Evolutionary conservation across 2,329 filamentous ascomycete species (phyloP).

Genomic region (Pseudocercospora cruenta): DNA sequence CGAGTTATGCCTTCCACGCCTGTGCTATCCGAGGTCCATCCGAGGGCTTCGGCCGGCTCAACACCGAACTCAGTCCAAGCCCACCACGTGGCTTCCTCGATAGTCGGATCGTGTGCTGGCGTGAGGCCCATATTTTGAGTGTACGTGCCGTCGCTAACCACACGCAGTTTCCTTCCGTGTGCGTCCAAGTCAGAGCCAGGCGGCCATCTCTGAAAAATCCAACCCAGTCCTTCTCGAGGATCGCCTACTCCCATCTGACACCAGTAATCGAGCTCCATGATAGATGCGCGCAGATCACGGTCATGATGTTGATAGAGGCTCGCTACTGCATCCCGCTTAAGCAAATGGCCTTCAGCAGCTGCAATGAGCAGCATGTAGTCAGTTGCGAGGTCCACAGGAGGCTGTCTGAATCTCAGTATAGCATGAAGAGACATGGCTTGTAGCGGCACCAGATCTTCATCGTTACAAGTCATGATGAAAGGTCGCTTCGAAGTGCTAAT

Average conservation of each 20-base stretch:
- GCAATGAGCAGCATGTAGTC: slow-evolving; percentile 83
- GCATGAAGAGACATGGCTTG: slow-evolving; percentile 78
- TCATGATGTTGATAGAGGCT: slow-evolving; percentile 71
- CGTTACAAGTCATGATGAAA: slow-evolving; percentile 92
- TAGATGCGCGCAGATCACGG: slow-evolving; percentile 75
- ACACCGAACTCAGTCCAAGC: slow-evolving; percentile 70
- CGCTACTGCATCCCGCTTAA: slow-evolving; percentile 68
- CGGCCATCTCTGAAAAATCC: slow-evolving; percentile 82
- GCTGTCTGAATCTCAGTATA: slow-evolving; percentile 74
- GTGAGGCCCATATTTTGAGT: slow-evolving; percentile 75
- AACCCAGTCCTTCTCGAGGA: slow-evolving; percentile 82
- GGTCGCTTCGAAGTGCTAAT: slow-evolving; percentile 85
- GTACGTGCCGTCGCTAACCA: slow-evolving; percentile 82
- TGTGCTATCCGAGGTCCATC: slow-evolving; percentile 45
- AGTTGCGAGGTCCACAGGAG: slow-evolving; percentile 68
- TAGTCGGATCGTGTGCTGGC: slow-evolving; percentile 46
- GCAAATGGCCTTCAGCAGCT: slow-evolving; percentile 83
- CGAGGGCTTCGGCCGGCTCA: slow-evolving; percentile 27
- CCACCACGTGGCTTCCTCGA: slow-evolving; percentile 68
- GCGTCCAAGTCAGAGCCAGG: slow-evolving; percentile 70
- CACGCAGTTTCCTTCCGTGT: slow-evolving; percentile 69
- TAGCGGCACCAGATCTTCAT: slow-evolving; percentile 79
- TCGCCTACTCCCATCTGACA: slow-evolving; percentile 95
- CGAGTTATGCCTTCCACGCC: background rate
- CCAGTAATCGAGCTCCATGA: slow-evolving; percentile 91